Percentiles rank a stretch among this genome's conserved stretches.
Conservation (phyloP, 768 basidiomycete genomes). For the Pisolithus orientalis region DNA sequence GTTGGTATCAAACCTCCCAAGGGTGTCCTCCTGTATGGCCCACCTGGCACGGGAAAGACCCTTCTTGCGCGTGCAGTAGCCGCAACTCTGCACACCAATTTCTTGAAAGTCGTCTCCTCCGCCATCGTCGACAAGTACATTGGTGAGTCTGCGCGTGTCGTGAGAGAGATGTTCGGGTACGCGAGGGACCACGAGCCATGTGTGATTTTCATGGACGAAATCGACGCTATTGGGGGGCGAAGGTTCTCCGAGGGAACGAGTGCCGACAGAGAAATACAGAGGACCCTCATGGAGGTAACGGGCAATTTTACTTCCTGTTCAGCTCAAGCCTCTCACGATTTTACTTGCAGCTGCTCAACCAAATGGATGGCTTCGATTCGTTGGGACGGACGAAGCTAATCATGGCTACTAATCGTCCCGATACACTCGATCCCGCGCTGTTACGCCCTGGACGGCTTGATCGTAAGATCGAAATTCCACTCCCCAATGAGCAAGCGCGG, state of each 20-base stretch:
- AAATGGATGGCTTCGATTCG: constrained; percentile 99
- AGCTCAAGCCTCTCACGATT: neutral
- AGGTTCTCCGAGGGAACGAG: constrained; percentile 92
- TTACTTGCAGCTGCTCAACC: constrained; percentile 76
- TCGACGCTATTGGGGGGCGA: constrained; percentile 94
- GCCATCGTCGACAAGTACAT: constrained; percentile 99
- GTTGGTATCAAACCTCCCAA: constrained; percentile 97
- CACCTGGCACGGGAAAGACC: constrained; percentile 96
- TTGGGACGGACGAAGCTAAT: constrained; percentile 94
- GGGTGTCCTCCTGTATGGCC: constrained; percentile 92
- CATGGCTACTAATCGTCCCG: constrained; percentile 99
- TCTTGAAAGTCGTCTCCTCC: constrained; percentile 96
- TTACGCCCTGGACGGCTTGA: constrained; percentile 94
- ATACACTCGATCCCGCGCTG: constrained; percentile 95
- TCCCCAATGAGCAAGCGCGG: constrained; percentile 96
- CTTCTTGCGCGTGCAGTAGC: constrained; percentile 92
- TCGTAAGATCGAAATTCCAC: constrained; percentile 94
- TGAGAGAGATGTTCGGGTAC: constrained; percentile 99
- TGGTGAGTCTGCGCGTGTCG: constrained; percentile 92
- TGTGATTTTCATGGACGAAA: constrained; percentile 98
- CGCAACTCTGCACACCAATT: constrained; percentile 92
- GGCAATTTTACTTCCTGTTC: neutral
- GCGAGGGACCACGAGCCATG: constrained; percentile 97
- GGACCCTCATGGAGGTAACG: constrained; percentile 92
- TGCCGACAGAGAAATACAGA: constrained; percentile 97